A percentile compares a stretch with the other conserved stretches of the same genome.
phyloP scores from a whole-genome alignment of 2,329 filamentous ascomycete species.

The Claviceps paspali region DNA sequence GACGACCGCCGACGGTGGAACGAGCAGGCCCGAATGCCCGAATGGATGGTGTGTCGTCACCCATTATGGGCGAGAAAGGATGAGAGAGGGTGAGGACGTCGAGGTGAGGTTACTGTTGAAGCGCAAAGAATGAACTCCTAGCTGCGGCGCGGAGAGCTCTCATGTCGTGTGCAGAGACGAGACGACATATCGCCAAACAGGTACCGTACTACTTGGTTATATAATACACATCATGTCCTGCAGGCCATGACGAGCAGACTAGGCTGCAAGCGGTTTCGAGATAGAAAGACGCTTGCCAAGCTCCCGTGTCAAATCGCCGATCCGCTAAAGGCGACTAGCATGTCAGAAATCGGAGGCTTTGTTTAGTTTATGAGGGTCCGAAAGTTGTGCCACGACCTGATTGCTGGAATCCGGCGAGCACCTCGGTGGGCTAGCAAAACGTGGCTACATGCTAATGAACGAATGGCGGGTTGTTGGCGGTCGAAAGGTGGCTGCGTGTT shows the following conservation, averaged over 20 bases:
- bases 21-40: slow-evolving; percentile 50
- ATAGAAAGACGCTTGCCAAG: neutral
- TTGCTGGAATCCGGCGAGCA: too few relatives aligned
- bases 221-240: too few relatives aligned
- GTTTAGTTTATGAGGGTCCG: too few relatives aligned
- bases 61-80: slow-evolving; percentile 12
- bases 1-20: slow-evolving; percentile 45
- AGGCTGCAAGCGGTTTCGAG: neutral
- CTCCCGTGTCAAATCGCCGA: neutral
- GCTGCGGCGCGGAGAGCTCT: too few relatives aligned
- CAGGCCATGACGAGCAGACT: slow-evolving; percentile 1
- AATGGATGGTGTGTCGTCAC: slow-evolving; percentile 36
- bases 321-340: neutral
- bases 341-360: too few relatives aligned
- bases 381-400: too few relatives aligned
- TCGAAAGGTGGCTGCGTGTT: neutral
- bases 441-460: slow-evolving; percentile 1
- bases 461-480: neutral
- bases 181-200: too few relatives aligned
- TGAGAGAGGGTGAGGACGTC: neutral
- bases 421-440: neutral
- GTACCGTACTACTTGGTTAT: too few relatives aligned
- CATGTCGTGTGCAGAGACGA: too few relatives aligned
- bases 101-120: neutral
- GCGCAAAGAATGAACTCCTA: too few relatives aligned